Percentiles rank a stretch among this genome's conserved stretches.
These are phyloP conservation scores for Microbotryomycetes sp. DNA, from an alignment of 1,284 basidiomycete species.

Conservation along the genomic window DNA sequence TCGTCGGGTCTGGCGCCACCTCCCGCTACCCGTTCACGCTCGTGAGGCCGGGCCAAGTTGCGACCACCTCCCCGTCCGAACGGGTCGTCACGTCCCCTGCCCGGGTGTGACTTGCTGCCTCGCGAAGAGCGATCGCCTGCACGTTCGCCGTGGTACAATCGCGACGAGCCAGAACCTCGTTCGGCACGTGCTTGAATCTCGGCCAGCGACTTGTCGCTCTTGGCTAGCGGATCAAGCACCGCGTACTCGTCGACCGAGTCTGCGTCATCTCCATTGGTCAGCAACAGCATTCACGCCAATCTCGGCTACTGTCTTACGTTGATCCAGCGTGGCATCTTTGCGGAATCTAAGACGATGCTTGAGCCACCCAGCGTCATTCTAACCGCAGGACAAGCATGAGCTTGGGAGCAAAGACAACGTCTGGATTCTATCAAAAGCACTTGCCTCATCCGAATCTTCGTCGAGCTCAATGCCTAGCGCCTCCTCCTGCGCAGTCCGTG, in stretches of 20 bases:
- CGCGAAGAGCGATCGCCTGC: too few species aligned
- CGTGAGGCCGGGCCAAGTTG: background rate
- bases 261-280: background rate
- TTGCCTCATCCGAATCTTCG: conserved; percentile 18
- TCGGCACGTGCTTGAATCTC: conserved; percentile 13
- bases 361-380: conserved; percentile 26
- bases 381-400: background rate
- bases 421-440: background rate
- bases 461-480: conserved; percentile 5
- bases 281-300: background rate
- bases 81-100: background rate
- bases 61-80: background rate
- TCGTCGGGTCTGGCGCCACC: conserved; percentile 9
- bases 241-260: conserved; percentile 29
- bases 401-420: background rate
- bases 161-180: background rate
- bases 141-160: background rate
- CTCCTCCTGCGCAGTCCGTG: conserved; percentile 13
- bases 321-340: conserved; percentile 35
- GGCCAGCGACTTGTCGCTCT: conserved; percentile 16
- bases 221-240: conserved; percentile 25
- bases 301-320: conserved; percentile 1
- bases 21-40: background rate
- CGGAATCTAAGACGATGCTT: conserved; percentile 33
- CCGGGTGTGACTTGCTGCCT: too few species aligned